Percentiles rank a stretch among this genome's conserved stretches.
phyloP scores from a whole-genome alignment of 73 alveolate species.

The Uronychia binucleata region DNA sequence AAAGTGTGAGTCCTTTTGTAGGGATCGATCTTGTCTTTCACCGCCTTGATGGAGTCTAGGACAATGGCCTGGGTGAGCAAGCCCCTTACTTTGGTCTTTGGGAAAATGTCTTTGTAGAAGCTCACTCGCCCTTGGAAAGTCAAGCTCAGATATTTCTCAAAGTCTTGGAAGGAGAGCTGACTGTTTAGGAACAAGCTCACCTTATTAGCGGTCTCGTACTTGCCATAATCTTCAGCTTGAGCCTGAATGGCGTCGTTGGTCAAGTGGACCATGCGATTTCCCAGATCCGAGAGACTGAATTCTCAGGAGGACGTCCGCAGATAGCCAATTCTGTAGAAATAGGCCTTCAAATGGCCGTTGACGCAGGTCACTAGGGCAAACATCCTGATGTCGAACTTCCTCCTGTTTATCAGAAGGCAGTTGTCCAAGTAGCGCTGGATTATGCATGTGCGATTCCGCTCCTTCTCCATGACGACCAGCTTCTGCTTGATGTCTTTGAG shows the following conservation, averaged over 20 bases:
- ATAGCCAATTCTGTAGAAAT: slow-evolving; percentile 78
- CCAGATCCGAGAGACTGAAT: slow-evolving; percentile 50
- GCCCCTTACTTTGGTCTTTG: slow-evolving; percentile 35
- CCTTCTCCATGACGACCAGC: slow-evolving; percentile 19
- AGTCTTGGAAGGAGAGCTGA: slow-evolving; percentile 76
- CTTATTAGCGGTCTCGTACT: slow-evolving; percentile 86
- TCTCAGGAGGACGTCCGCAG: slow-evolving; percentile 72
- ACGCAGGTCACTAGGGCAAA: slow-evolving; percentile 64
- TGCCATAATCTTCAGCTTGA: slow-evolving; percentile 78
- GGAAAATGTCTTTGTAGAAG: slow-evolving; percentile 68
- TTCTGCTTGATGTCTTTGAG: slow-evolving; percentile 15
- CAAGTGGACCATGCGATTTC: slow-evolving; percentile 67
- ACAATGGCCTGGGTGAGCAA: slow-evolving; percentile 29
- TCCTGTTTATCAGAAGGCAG: slow-evolving; percentile 70
- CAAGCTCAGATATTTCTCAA: slow-evolving; percentile 63
- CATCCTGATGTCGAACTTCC: slow-evolving; percentile 85
- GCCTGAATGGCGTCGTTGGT: slow-evolving; percentile 87
- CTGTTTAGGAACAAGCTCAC: too few relatives aligned
- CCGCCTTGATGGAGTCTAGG: slow-evolving; percentile 70
- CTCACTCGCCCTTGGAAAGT: slow-evolving; percentile 48
- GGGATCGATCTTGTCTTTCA: slow-evolving; percentile 66
- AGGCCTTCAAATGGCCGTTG: slow-evolving; percentile 63
- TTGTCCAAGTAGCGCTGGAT: slow-evolving; percentile 77
- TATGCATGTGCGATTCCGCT: slow-evolving; percentile 50
- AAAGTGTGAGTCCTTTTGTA: slow-evolving; percentile 65